A percentile compares a stretch with the other conserved stretches of the same genome.
These are phyloP conservation scores for Colletotrichum sojae DNA, from an alignment of 2,329 filamentous ascomycete species.

Conservation along the genomic window DNA sequence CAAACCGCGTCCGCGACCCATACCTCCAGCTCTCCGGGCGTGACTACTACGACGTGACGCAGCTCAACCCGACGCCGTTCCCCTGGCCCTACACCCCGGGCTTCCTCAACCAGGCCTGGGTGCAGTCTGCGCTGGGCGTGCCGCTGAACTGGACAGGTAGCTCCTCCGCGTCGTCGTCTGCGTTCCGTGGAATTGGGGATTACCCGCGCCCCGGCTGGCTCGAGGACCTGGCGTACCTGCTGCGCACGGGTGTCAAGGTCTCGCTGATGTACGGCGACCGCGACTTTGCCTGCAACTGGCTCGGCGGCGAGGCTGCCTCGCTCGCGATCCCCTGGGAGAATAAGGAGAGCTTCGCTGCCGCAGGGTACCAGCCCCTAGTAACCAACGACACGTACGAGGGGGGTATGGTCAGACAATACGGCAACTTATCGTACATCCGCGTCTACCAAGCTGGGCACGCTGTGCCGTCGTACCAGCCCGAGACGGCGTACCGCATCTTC, in stretches of 20 bases:
- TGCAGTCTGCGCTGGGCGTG: conserved; percentile 74
- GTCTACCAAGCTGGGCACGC: conserved; percentile 73
- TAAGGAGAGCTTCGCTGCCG: conserved; percentile 48
- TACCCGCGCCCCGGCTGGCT: conserved; percentile 54
- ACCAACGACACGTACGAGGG: conserved; percentile 72
- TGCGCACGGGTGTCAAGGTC: conserved; percentile 70
- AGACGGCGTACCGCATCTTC: conserved; percentile 62
- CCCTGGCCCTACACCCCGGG: conserved; percentile 36
- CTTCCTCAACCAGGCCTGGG: conserved; percentile 44
- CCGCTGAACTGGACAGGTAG: conserved; percentile 66
- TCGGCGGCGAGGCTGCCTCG: conserved; percentile 62
- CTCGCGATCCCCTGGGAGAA: conserved; percentile 55
- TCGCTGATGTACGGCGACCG: conserved; percentile 67
- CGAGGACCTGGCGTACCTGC: conserved; percentile 57
- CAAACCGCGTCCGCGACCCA: conserved; percentile 36
- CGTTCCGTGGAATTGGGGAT: conserved; percentile 46
- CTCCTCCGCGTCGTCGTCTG: conserved; percentile 34
- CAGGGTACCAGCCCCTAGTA: conserved; percentile 75
- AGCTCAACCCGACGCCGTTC: conserved; percentile 42
- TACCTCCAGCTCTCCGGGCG: conserved; percentile 26
- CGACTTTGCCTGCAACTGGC: conserved; percentile 73
- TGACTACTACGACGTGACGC: conserved; percentile 43
- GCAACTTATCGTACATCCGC: conserved; percentile 73
- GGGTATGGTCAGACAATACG: conserved; percentile 76
- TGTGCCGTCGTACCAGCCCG: conserved; percentile 66